phyloP scores from a whole-genome alignment of 371 early-diverging fungal species.

The Zychaea mexicana region DNA sequence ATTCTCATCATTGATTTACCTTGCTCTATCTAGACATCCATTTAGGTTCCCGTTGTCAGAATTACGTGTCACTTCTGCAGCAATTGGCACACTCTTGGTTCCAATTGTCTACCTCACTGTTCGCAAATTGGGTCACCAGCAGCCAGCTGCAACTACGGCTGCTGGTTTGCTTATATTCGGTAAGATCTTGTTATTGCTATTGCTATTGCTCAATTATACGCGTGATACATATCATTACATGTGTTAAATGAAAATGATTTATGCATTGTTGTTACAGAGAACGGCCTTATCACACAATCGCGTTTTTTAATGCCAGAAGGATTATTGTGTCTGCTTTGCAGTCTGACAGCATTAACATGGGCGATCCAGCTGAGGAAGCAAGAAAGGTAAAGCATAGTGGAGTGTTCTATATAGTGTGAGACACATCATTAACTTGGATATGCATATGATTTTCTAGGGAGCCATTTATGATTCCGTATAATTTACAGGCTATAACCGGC shows the following conservation, averaged over 20 bases:
- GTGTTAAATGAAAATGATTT: too few species aligned
- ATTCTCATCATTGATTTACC: background rate
- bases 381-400: constrained; percentile 18
- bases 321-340: constrained; percentile 22
- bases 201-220: too few species aligned
- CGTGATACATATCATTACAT: background rate
- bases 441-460: background rate
- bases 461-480: constrained; percentile 7
- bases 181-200: constrained; percentile 5
- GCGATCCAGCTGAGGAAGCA: constrained; percentile 9
- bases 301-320: constrained; percentile 29
- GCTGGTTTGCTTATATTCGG: constrained; percentile 36
- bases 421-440: background rate
- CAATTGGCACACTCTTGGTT: constrained; percentile 27
- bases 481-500: background rate
- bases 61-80: constrained; percentile 27
- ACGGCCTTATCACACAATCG: constrained; percentile 39
- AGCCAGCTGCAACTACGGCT: constrained; percentile 29
- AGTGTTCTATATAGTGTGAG: too few species aligned
- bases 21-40: constrained; percentile 17
- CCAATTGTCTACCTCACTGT: constrained; percentile 36
- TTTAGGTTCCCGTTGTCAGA: constrained; percentile 24
- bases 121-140: constrained; percentile 27
- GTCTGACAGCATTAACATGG: constrained; percentile 16
- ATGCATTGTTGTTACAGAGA: constrained; percentile 16